phyloP scores from a whole-genome alignment of 225 moss, liverwort and hornwort genomes.

The Pleurozium schreberi region DNA sequence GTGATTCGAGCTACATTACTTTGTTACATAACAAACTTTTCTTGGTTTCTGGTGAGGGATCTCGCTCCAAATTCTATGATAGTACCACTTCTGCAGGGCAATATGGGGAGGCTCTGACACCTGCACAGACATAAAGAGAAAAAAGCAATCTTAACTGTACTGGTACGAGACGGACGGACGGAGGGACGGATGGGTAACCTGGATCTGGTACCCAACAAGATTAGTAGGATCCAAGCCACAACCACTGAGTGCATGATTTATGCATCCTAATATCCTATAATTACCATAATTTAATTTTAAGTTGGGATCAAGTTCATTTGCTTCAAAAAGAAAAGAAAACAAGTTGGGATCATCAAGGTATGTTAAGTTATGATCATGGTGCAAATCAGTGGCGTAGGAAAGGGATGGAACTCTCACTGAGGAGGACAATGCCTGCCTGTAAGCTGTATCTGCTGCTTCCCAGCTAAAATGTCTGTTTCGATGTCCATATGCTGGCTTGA shows the following conservation, averaged over 20 bases:
- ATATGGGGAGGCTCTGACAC: constrained; percentile 17
- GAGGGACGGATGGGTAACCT: too few relatives aligned
- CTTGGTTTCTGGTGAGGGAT: background rate
- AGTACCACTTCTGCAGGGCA: background rate
- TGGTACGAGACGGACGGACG: background rate
- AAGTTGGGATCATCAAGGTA: too few relatives aligned
- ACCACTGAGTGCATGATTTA: background rate
- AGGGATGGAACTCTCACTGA: too few relatives aligned
- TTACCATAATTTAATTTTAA: background rate
- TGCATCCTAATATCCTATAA: too few relatives aligned
- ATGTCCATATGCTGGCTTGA: background rate
- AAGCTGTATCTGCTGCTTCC: too few relatives aligned
- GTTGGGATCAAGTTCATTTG: background rate
- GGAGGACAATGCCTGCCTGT: background rate
- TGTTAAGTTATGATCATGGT: too few relatives aligned
- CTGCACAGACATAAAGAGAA: constrained; percentile 13
- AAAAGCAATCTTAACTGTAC: constrained; percentile 6
- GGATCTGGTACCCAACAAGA: constrained; percentile 7
- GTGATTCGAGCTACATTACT: background rate
- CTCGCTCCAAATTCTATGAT: background rate
- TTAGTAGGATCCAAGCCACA: background rate
- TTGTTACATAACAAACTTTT: background rate
- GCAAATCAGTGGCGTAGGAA: background rate
- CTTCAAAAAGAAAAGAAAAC: too few relatives aligned
- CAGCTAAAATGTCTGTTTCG: too few relatives aligned